Evolutionary conservation across 2,329 filamentous ascomycete genomes (phyloP).

Genomic region (Venturia pyrina): DNA sequence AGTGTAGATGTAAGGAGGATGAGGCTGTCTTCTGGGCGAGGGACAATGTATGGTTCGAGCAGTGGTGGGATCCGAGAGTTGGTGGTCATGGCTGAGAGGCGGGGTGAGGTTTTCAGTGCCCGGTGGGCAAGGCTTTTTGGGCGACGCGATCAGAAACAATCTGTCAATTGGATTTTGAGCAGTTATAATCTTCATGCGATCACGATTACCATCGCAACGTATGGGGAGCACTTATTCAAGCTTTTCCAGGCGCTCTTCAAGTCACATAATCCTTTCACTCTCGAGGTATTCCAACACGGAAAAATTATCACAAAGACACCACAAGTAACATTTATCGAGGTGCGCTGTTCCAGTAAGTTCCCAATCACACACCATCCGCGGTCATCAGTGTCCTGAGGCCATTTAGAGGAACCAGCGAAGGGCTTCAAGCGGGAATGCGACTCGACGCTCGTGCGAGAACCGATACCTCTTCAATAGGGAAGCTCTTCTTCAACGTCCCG

Average conservation of each 20-base stretch:
- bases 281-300: no score
- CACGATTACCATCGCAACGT: background rate
- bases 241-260: no score
- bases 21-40: constrained; percentile 27
- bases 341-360: no score
- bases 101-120: background rate
- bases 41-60: constrained; percentile 28
- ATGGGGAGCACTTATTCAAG: background rate
- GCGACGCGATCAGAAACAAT: no score
- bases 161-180: background rate
- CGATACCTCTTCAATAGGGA: background rate
- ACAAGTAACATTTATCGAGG: no score
- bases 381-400: no score
- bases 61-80: constrained; percentile 28
- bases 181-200: background rate
- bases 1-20: constrained; percentile 35
- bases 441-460: background rate
- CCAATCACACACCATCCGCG: no score
- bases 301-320: no score
- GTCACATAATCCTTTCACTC: no score
- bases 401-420: no score
- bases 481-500: constrained; percentile 10
- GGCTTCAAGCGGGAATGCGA: no score
- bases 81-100: constrained; percentile 6
- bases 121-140: background rate